Conservation (phyloP, 192 early-diverging fungal species). For the Entomortierella beljakovae region DNA sequence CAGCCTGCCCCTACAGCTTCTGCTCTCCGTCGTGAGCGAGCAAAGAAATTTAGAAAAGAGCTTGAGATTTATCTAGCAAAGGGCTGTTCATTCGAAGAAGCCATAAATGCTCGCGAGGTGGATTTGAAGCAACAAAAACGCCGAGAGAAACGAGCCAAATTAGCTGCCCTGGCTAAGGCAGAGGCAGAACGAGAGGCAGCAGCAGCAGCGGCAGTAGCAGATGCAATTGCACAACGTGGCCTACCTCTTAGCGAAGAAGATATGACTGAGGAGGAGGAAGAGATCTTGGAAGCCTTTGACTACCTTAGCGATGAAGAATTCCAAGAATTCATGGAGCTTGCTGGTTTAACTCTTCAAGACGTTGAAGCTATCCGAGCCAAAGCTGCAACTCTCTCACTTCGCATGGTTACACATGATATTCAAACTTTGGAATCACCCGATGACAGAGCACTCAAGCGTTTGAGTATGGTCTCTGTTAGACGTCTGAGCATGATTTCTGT, state of each 20-base stretch:
- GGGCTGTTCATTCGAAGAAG: slow-evolving; percentile 31
- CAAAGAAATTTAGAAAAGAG: slow-evolving; percentile 28
- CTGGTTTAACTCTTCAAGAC: slow-evolving; percentile 28
- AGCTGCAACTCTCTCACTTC: slow-evolving; percentile 27
- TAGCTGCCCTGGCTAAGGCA: slow-evolving; percentile 25
- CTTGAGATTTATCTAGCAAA: slow-evolving; percentile 29
- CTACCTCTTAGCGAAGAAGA: neutral
- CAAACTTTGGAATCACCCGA: neutral
- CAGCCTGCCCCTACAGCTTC: neutral
- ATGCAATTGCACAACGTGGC: slow-evolving; percentile 22
- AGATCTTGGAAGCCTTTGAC: slow-evolving; percentile 49
- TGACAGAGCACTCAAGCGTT: too few species aligned
- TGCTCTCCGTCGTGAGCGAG: slow-evolving; percentile 24
- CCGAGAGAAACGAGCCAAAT: slow-evolving; percentile 16
- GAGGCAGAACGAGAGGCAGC: slow-evolving; percentile 25
- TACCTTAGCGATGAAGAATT: slow-evolving; percentile 46
- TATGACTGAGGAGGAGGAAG: slow-evolving; percentile 28
- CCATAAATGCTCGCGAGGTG: slow-evolving; percentile 6
- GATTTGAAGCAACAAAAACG: slow-evolving; percentile 20
- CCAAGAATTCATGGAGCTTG: slow-evolving; percentile 39
- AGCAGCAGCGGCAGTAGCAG: slow-evolving; percentile 19
- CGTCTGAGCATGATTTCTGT: too few species aligned
- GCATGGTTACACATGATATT: slow-evolving; percentile 43
- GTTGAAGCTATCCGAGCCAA: slow-evolving; percentile 31
- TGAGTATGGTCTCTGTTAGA: too few species aligned